Percentiles rank a stretch among this genome's conserved stretches.
These are phyloP conservation scores for Penicillium italicum DNA, from an alignment of 2,329 filamentous ascomycete species.

Conservation along the genomic window DNA sequence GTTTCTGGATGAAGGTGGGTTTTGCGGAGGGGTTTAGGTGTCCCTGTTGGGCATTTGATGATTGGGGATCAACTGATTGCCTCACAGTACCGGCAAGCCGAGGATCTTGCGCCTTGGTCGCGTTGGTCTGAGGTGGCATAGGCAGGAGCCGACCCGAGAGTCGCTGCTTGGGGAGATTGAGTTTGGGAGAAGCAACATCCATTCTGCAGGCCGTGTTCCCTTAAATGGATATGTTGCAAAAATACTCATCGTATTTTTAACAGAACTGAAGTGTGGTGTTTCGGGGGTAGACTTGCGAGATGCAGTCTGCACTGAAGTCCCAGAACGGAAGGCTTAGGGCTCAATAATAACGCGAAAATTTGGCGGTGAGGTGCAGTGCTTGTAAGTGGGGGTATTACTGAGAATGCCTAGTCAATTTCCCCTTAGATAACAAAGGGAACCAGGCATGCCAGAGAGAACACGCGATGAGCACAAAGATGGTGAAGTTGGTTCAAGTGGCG, in stretches of 20 bases:
- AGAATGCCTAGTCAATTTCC: not conserved
- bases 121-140: not conserved
- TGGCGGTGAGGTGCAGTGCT: not conserved
- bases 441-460: not conserved
- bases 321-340: not conserved
- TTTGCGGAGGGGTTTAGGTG: not conserved
- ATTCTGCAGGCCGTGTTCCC: constrained; percentile 11
- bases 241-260: constrained; percentile 7
- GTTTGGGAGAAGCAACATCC: constrained; percentile 4
- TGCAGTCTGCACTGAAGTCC: not conserved
- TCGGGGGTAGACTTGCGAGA: not conserved
- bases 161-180: not conserved
- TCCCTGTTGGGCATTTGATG: not conserved
- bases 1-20: not conserved
- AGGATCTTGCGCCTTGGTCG: constrained; percentile 1
- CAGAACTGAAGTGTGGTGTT: not conserved
- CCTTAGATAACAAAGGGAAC: not conserved
- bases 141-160: not conserved
- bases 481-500: not conserved
- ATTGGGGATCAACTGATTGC: not conserved
- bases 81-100: not conserved
- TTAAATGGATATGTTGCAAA: not conserved
- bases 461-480: not conserved
- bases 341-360: not conserved
- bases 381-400: not conserved